Evolutionary conservation across 1,139 yeast genomes (phyloP).

Genomic region (Protomyces macrosporus): DNA sequence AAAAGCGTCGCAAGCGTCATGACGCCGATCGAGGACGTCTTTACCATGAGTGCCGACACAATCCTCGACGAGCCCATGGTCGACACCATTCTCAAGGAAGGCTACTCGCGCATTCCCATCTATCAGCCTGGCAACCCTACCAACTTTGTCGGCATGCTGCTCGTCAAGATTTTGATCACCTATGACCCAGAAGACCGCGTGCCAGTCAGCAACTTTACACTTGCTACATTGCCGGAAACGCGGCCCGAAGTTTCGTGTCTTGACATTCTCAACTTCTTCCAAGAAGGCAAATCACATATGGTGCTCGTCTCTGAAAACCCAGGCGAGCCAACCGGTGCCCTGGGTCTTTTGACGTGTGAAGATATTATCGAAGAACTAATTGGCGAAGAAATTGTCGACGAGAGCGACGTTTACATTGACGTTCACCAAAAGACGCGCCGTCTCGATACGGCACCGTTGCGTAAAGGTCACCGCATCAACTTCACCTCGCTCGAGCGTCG

Average conservation of each 20-base stretch:
- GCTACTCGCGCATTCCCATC: constrained; percentile 94
- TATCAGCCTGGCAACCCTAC: constrained; percentile 83
- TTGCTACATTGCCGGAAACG: constrained; percentile 95
- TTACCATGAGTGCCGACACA: constrained; percentile 79
- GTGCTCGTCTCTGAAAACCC: constrained; percentile 83
- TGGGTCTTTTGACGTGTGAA: constrained; percentile 88
- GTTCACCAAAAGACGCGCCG: constrained; percentile 39
- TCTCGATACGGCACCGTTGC: constrained; percentile 5
- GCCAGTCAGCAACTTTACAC: constrained; percentile 88
- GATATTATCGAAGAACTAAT: constrained; percentile 96
- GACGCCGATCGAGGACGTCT: constrained; percentile 92
- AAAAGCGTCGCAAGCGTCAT: constrained; percentile 79
- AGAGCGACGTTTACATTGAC: constrained; percentile 90
- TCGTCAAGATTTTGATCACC: constrained; percentile 85
- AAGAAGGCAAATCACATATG: constrained; percentile 97
- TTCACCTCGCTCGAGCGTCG: constrained; percentile 17
- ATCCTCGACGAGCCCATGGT: constrained; percentile 78
- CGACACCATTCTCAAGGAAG: constrained; percentile 86
- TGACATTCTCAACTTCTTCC: constrained; percentile 89
- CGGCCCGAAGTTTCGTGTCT: constrained; percentile 86
- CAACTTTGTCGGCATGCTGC: constrained; percentile 90
- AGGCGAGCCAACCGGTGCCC: constrained; percentile 80
- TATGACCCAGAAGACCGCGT: constrained; percentile 95
- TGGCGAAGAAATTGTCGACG: constrained; percentile 97
- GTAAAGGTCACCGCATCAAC: constrained; percentile 23